Base-by-base conservation (phyloP, 2,329 filamentous ascomycete genomes). In the Scortechinia acanthostroma region DNA sequence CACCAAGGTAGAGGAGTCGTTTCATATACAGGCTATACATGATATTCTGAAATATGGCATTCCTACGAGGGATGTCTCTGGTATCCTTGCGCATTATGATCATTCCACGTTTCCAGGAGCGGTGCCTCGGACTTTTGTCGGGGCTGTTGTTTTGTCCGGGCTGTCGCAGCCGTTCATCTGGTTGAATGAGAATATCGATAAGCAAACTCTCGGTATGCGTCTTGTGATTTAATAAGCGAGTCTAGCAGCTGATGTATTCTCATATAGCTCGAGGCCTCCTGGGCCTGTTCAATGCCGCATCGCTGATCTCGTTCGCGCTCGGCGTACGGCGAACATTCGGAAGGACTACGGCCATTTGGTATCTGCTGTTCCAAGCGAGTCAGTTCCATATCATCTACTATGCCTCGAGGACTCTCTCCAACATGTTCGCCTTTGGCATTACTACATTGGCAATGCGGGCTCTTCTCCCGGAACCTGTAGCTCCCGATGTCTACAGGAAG, bases 1-100 rank as follows among this genome's bases (percentile, higher is more conserved):
- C 57, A 83, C 78, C 15, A 84, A 84, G 58, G 80, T 84, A 45
- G 80, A 84, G 57, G 80, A 84, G 55, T 83, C 78, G 1, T 84
- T 84, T 64, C 82, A 83, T 53, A 68, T 83, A 40, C 80, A 84
- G 57, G 80, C 80, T 15, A 70, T 72, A 2, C 79, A 83, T 56
- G 80, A 84, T 50, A 79, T 84, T 35, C 50, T 82, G 45, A 64
- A 63, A 3, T 74, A 77, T 53, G 79, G 79, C 0, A 65, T 83
- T 2, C 76, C 78, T 0, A 61, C 57, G 1, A 13, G 13, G 6
- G 35, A 40, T 40, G 55, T 58, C 13, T 55, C 61, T 16, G 63
- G 56, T 17, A 52, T 77, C 21, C 64, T 59, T 10, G 51, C 57
- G 1, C 58, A 74, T 20, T 84, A 80, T 65, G 80, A 84, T 52